These are phyloP conservation scores for Phanerochaete sordida DNA, from an alignment of 768 basidiomycete species.

Conservation along the genomic window DNA sequence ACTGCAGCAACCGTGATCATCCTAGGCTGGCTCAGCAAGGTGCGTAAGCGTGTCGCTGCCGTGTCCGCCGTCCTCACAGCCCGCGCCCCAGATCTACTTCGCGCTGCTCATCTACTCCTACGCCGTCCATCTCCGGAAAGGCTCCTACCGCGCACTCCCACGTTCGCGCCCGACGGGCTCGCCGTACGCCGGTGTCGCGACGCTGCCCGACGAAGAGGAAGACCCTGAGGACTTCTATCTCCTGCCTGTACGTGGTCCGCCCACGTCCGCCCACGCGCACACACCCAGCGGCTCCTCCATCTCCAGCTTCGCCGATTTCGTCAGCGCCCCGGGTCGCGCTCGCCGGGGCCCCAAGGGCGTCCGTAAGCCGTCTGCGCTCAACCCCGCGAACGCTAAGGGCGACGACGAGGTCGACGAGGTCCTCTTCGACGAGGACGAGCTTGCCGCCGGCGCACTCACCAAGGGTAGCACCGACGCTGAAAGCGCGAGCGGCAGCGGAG, in stretches of 20 bases:
- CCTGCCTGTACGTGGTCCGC: slow-evolving; percentile 49
- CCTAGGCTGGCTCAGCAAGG: slow-evolving; percentile 87
- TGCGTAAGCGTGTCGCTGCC: slow-evolving; percentile 31
- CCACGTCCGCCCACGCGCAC: slow-evolving; percentile 11
- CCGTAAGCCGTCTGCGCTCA: slow-evolving; percentile 9
- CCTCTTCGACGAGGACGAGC: slow-evolving; percentile 61
- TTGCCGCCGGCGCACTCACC: background rate
- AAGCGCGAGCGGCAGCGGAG: slow-evolving; percentile 20
- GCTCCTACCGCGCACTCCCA: slow-evolving; percentile 83
- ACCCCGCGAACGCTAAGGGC: slow-evolving; percentile 19
- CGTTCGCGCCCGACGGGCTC: slow-evolving; percentile 27
- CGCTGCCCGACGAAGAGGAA: slow-evolving; percentile 49
- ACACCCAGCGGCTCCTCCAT: slow-evolving; percentile 32
- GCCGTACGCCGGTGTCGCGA: slow-evolving; percentile 35
- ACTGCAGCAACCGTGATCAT: slow-evolving; percentile 74
- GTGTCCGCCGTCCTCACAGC: background rate
- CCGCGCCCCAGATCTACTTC: slow-evolving; percentile 73
- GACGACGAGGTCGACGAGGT: slow-evolving; percentile 38
- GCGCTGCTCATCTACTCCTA: slow-evolving; percentile 88
- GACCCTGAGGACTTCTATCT: slow-evolving; percentile 66
- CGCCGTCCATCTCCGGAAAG: slow-evolving; percentile 86
- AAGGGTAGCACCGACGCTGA: slow-evolving; percentile 12
- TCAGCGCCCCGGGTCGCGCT: slow-evolving; percentile 44
- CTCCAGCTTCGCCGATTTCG: slow-evolving; percentile 62
- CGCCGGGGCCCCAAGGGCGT: slow-evolving; percentile 9